Evolutionary conservation across 345 rosid species (phyloP), one percentile per base, ranked within the genome.

Genomic region (Dovyalis caffra): DNA sequence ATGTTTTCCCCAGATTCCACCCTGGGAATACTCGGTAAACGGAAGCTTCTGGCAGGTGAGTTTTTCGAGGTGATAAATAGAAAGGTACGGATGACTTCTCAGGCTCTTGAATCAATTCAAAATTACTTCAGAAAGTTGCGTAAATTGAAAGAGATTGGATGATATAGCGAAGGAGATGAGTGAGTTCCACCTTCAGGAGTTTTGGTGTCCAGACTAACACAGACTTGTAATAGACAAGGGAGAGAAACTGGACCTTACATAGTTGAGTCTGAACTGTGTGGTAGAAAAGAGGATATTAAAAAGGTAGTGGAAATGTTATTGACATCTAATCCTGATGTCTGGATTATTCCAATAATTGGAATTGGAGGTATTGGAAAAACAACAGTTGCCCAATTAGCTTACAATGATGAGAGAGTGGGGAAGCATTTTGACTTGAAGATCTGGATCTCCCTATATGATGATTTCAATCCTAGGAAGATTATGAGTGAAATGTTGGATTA

Each of bases 121-220:
- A 67, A 3, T 28, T 14, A 47, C 65, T 66, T 74, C 35, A 5
- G 28, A 12, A 56, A 12, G 32, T 31, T 43, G 18, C 43, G 58
- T 31, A 60, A 32, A 61, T 8, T 71, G 32, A 71, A 18, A 68
- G 71, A 76, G 68, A 69, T 11, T 76, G 62, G 78, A 76, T 5
- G 63, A 60, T 60, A 61, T 69, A 31, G 0, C 37, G 10, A 61
- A 9, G 31, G 73, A 76, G 73, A 69, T 66, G 15, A 31, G 43
- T 4, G 8, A 49, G 33, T 69, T 64, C 62, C 64, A 47, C 43
- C 70, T 29, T 43, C 25, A 38, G 23, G 37, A 38, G 16, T n/a
- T 26, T 5, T 16, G 4, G 66, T 53, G 28, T 43, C 37, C 26
- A 71, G 16, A 34, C 37, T 34, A 34, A 5, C 37, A 61, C 2